phyloP scores from a whole-genome alignment of 2,329 filamentous ascomycete species.

The Ciborinia camelliae region DNA sequence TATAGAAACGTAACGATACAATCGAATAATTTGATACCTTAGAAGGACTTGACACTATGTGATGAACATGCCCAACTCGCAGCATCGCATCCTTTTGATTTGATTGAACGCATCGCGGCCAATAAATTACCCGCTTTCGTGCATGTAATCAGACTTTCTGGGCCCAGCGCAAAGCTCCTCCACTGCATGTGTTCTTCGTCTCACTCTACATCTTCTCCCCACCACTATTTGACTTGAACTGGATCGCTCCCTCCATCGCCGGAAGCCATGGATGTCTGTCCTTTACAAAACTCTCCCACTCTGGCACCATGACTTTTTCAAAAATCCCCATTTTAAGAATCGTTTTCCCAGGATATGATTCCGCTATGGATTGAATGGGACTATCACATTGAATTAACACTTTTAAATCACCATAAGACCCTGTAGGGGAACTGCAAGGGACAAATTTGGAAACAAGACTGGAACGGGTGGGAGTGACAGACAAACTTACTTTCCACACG shows the following conservation, averaged over 20 bases:
- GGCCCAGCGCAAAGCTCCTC: background rate
- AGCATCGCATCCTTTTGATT: background rate
- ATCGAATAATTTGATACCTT: slow-evolving; percentile 3
- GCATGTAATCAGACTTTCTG: no score
- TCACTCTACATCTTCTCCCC: slow-evolving; percentile 21
- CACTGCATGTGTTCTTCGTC: background rate
- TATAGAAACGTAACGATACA: background rate
- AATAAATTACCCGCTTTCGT: background rate
- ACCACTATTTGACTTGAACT: slow-evolving; percentile 24
- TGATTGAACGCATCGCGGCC: background rate
- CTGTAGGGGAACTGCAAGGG: no score
- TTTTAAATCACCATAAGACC: background rate
- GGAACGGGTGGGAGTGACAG: no score
- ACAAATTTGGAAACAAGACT: background rate
- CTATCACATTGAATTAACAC: slow-evolving; percentile 31
- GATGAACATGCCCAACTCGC: background rate
- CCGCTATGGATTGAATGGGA: slow-evolving; percentile 46
- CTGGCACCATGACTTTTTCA: slow-evolving; percentile 45
- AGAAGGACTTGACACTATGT: no score
- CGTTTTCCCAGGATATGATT: slow-evolving; percentile 42
- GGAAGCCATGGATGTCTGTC: slow-evolving; percentile 43
- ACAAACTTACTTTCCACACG: slow-evolving; percentile 44
- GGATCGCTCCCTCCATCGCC: slow-evolving; percentile 21
- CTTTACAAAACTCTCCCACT: slow-evolving; percentile 44
- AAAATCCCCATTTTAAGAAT: slow-evolving; percentile 51